Evolutionary conservation across 345 rosid species (phyloP).

Genomic region (Citrus glauca): DNA sequence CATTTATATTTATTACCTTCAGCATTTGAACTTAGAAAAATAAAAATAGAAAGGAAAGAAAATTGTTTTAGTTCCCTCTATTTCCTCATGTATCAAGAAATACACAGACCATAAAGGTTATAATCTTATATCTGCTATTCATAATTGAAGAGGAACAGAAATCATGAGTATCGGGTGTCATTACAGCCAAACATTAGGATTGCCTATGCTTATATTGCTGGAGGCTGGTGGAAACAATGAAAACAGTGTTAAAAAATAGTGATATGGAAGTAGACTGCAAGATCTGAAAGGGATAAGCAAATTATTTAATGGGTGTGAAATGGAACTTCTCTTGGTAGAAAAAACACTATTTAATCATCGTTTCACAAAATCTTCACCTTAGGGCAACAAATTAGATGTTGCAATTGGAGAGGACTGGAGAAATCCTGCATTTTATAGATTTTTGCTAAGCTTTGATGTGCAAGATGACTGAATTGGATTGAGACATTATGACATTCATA

Average conservation of each 20-base stretch:
- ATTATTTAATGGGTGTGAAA: too few species aligned
- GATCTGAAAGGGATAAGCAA: not conserved
- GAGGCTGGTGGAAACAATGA: not conserved
- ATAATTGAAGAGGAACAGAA: not conserved
- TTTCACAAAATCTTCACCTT: not conserved
- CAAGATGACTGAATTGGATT: not conserved
- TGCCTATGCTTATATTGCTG: not conserved
- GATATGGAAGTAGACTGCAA: not conserved
- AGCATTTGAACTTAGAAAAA: not conserved
- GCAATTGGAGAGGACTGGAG: not conserved
- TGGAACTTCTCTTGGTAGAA: not conserved
- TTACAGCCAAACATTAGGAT: not conserved
- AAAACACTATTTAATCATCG: not conserved
- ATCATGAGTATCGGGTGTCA: not conserved
- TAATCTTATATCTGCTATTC: not conserved
- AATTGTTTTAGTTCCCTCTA: not conserved
- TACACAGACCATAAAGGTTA: not conserved
- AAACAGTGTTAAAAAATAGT: not conserved
- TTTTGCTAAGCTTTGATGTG: not conserved
- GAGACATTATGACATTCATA: not conserved
- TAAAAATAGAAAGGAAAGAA: not conserved
- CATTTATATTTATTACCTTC: not conserved
- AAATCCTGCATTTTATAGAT: not conserved
- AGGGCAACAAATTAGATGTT: not conserved
- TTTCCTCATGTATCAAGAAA: not conserved